Conservation (phyloP, 768 basidiomycete species). For the Lentinula lateritia region DNA sequence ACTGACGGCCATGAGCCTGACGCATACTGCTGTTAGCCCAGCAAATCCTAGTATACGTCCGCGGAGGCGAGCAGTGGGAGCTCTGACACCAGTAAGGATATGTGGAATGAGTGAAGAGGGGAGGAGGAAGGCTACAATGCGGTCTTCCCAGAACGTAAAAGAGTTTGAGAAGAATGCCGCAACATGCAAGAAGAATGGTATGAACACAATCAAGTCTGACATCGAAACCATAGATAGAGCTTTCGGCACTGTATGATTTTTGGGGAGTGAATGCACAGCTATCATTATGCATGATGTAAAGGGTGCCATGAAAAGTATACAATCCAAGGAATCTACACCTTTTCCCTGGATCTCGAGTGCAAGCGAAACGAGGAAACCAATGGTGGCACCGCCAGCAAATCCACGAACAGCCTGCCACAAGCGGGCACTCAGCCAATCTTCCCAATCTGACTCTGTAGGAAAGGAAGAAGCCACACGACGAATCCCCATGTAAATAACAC, state of each 20-base stretch:
- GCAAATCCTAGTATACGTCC: slow-evolving; percentile 73
- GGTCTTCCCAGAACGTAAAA: slow-evolving; percentile 97
- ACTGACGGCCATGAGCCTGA: slow-evolving; percentile 73
- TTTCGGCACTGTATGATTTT: not conserved
- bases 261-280: slow-evolving; percentile 35
- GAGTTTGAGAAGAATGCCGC: slow-evolving; percentile 88
- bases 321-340: slow-evolving; percentile 47
- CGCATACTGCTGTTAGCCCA: slow-evolving; percentile 55
- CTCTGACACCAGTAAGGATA: slow-evolving; percentile 57
- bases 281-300: slow-evolving; percentile 42
- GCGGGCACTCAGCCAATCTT: slow-evolving; percentile 32
- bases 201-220: slow-evolving; percentile 23
- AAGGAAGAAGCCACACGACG: not conserved
- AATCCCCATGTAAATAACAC: slow-evolving; percentile 44
- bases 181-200: slow-evolving; percentile 64
- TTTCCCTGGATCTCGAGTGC: slow-evolving; percentile 19
- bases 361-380: slow-evolving; percentile 28
- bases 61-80: slow-evolving; percentile 66
- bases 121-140: slow-evolving; percentile 69
- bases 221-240: slow-evolving; percentile 12
- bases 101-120: slow-evolving; percentile 57
- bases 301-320: slow-evolving; percentile 41
- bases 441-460: slow-evolving; percentile 28
- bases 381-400: slow-evolving; percentile 29
- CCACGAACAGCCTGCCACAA: slow-evolving; percentile 27